These are phyloP conservation scores for Cystobasidium pallidum DNA, from an alignment of 1,284 basidiomycete genomes.

Conservation along the genomic window DNA sequence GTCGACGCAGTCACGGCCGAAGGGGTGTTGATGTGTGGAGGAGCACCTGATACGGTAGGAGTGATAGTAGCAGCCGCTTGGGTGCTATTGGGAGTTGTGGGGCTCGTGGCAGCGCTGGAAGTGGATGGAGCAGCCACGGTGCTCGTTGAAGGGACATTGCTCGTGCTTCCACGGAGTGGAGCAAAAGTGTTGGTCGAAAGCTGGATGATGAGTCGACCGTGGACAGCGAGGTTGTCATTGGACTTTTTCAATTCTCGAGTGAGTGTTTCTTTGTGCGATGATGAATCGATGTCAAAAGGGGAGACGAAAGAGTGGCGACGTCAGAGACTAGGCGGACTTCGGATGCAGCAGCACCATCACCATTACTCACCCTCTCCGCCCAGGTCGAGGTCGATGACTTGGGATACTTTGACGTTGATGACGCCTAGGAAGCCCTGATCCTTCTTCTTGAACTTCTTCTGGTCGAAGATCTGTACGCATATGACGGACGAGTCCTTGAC, in stretches of 20 bases:
- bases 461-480: conserved; percentile 94
- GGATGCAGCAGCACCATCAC: no score
- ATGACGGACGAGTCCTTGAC: conserved; percentile 89
- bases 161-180: conserved; percentile 69
- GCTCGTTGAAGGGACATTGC: conserved; percentile 54
- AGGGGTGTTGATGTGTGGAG: conserved; percentile 34
- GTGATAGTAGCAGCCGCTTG: conserved; percentile 11
- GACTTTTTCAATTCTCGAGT: conserved; percentile 82
- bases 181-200: conserved; percentile 77
- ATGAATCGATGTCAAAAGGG: no score
- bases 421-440: conserved; percentile 94
- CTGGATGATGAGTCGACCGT: conserved; percentile 80
- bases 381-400: conserved; percentile 84
- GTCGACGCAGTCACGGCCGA: conserved; percentile 17
- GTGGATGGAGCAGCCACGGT: conserved; percentile 46
- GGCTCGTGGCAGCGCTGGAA: conserved; percentile 45
- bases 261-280: conserved; percentile 66
- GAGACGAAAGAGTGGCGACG: conserved; percentile 10
- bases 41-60: conserved; percentile 17
- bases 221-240: conserved; percentile 81
- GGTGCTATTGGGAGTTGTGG: not conserved
- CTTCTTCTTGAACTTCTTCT: conserved; percentile 92
- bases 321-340: not conserved
- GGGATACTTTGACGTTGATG: conserved; percentile 85
- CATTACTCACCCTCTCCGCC: conserved; percentile 80